Evolutionary conservation across 371 early-diverging fungal genomes (phyloP).

Genomic region (Smittium mucronatum): DNA sequence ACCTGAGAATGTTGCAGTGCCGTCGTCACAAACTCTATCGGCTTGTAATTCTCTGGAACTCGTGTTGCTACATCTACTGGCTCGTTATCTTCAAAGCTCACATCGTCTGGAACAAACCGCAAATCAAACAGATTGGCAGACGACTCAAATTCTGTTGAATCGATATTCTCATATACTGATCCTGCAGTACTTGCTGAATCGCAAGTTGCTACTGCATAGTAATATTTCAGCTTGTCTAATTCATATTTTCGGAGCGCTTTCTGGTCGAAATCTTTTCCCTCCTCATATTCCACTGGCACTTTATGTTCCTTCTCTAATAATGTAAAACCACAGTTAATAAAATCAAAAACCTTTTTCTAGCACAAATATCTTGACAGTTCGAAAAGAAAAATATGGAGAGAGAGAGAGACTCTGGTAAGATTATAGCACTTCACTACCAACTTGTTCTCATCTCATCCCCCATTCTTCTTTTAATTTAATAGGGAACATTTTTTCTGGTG

Average conservation of each 20-base stretch:
- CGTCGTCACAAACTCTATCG: slow-evolving; percentile 64
- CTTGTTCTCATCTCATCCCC: too few species aligned
- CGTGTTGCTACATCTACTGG: slow-evolving; percentile 51
- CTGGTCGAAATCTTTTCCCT: slow-evolving; percentile 66
- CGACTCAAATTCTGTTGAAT: slow-evolving; percentile 88
- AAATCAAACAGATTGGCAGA: slow-evolving; percentile 90
- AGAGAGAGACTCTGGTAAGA: too few species aligned
- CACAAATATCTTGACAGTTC: too few species aligned
- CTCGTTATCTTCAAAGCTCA: slow-evolving; percentile 58
- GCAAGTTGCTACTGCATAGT: slow-evolving; percentile 89
- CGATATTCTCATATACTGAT: slow-evolving; percentile 69
- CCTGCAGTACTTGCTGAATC: slow-evolving; percentile 74
- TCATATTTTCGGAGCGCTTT: slow-evolving; percentile 83
- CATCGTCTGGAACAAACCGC: slow-evolving; percentile 90
- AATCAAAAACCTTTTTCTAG: too few species aligned
- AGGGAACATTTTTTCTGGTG: too few species aligned
- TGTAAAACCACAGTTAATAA: too few species aligned
- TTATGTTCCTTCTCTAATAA: neutral
- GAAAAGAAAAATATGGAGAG: too few species aligned
- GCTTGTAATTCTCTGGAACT: slow-evolving; percentile 70
- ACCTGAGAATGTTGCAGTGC: slow-evolving; percentile 88
- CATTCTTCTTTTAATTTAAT: too few species aligned
- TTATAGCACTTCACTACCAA: too few species aligned
- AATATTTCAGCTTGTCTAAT: slow-evolving; percentile 81
- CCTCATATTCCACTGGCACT: slow-evolving; percentile 18